These are phyloP conservation scores for Eimeria praecox DNA, from an alignment of 169 alveolate species.

Conservation along the genomic window DNA sequence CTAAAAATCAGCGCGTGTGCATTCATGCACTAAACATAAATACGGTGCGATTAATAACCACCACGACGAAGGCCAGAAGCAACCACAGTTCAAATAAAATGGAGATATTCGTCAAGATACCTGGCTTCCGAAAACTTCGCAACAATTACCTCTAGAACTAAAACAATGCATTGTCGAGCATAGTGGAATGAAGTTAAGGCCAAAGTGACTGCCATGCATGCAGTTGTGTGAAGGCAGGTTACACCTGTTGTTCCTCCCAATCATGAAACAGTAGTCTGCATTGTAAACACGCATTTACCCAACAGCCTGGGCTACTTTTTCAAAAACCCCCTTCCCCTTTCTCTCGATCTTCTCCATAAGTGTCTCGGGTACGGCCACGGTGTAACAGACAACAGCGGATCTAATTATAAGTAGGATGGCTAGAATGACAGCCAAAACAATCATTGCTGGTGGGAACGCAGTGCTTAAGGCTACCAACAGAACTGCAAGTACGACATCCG, in stretches of 20 bases:
- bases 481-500: neutral
- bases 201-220: neutral
- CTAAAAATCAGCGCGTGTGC: neutral
- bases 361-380: neutral
- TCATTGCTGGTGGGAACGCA: neutral
- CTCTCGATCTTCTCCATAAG: neutral
- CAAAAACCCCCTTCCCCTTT: slow-evolving; percentile 5
- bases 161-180: neutral
- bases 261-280: neutral
- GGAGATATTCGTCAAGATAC: neutral
- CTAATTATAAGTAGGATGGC: neutral
- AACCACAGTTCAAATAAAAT: neutral
- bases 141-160: neutral
- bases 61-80: neutral
- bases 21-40: neutral
- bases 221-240: neutral
- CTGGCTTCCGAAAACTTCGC: neutral
- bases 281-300: neutral
- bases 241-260: neutral
- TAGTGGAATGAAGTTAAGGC: neutral
- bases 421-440: neutral
- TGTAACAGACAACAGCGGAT: neutral
- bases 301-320: neutral
- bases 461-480: slow-evolving; percentile 14
- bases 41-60: neutral